Conservation (phyloP, 2,329 filamentous ascomycete species). For the Aureobasidium sp. region DNA sequence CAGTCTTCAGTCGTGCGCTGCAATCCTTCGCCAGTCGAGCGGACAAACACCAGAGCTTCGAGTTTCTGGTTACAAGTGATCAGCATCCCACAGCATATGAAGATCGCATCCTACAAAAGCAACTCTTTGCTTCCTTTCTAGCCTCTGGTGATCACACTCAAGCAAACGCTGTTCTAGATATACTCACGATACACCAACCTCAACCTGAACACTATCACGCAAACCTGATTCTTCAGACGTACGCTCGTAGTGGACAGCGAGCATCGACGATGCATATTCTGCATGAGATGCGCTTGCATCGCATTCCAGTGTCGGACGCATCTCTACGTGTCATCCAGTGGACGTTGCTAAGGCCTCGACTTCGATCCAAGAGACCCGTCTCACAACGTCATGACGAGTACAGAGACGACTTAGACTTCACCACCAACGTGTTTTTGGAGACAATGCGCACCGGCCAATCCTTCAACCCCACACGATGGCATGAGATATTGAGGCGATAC, state of each 20-base stretch:
- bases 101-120: conserved; percentile 47
- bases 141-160: conserved; percentile 42
- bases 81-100: conserved; percentile 60
- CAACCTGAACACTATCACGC: conserved; percentile 33
- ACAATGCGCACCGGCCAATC: conserved; percentile 37
- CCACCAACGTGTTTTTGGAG: conserved; percentile 43
- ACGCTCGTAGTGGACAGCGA: conserved; percentile 27
- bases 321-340: conserved; percentile 41
- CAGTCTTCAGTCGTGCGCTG: conserved; percentile 60
- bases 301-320: conserved; percentile 35
- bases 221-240: conserved; percentile 43
- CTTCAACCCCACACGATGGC: conserved; percentile 45
- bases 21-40: conserved; percentile 49
- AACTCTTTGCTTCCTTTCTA: conserved; percentile 48
- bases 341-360: conserved; percentile 34
- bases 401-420: conserved; percentile 36
- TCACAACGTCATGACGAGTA: conserved; percentile 15
- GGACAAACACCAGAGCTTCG: conserved; percentile 40
- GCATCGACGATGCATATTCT: conserved; percentile 30
- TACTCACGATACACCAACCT: conserved; percentile 43
- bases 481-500: conserved; percentile 52
- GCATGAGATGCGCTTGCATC: conserved; percentile 44
- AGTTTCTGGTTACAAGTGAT: conserved; percentile 51
- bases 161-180: conserved; percentile 33
- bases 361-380: conserved; percentile 31